phyloP scores from a whole-genome alignment of 1,284 basidiomycete genomes.

The Cutaneotrichosporon mucoides region DNA sequence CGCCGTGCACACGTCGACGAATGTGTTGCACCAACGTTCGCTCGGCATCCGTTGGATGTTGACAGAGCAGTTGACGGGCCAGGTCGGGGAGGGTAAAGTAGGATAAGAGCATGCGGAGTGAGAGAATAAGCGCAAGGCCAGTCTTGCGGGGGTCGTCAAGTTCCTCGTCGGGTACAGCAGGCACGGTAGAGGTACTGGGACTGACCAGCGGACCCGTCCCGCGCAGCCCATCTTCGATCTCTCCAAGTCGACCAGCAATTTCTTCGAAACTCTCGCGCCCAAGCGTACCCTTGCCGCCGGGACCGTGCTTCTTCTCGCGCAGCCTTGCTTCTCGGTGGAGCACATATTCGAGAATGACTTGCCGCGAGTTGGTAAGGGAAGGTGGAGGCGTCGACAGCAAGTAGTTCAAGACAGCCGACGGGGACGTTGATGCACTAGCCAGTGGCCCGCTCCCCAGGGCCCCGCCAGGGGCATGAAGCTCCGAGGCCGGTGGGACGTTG shows the following conservation, averaged over 20 bases:
- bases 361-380: constrained; percentile 39
- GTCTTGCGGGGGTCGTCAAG: constrained; percentile 33
- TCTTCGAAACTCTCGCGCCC: constrained; percentile 43
- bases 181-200: not conserved
- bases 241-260: constrained; percentile 34
- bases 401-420: constrained; percentile 34
- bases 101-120: constrained; percentile 45
- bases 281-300: constrained; percentile 46
- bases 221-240: constrained; percentile 41
- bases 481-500: constrained; percentile 43
- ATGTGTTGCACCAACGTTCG: constrained; percentile 45
- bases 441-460: constrained; percentile 26
- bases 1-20: constrained; percentile 37
- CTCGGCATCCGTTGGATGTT: constrained; percentile 41
- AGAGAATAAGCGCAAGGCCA: constrained; percentile 40
- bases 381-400: constrained; percentile 36
- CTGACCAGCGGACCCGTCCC: constrained; percentile 15
- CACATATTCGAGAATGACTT: constrained; percentile 47
- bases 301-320: constrained; percentile 37
- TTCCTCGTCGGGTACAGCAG: constrained; percentile 22
- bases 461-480: constrained; percentile 39
- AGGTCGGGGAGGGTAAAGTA: constrained; percentile 45
- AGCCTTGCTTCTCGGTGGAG: constrained; percentile 37
- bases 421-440: constrained; percentile 27
- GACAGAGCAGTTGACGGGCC: constrained; percentile 33